phyloP scores from a whole-genome alignment of 345 rosid species.

The Euphorbia peplus region DNA sequence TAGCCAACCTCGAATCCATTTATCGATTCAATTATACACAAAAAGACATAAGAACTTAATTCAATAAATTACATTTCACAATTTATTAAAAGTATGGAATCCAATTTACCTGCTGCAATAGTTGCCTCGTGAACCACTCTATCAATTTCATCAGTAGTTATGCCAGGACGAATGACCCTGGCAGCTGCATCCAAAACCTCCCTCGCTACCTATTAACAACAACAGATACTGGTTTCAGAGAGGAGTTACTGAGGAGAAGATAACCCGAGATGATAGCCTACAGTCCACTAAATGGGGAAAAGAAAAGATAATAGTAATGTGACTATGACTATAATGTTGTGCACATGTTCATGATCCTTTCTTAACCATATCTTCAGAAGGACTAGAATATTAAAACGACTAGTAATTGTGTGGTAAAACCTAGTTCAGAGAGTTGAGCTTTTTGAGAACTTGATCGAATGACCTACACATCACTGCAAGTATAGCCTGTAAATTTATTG shows the following conservation, averaged over 20 bases:
- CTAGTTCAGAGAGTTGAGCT: background rate
- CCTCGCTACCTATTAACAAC: slow-evolving; percentile 59
- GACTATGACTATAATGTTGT: background rate
- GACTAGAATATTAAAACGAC: background rate
- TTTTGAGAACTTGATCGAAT: background rate
- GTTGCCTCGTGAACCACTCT: slow-evolving; percentile 88
- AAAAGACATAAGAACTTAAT: background rate
- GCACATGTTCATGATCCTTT: background rate
- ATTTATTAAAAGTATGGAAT: background rate
- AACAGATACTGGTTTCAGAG: background rate
- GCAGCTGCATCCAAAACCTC: slow-evolving; percentile 95
- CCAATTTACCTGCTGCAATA: slow-evolving; percentile 59
- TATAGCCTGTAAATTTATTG: background rate
- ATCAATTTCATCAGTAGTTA: slow-evolving; percentile 97
- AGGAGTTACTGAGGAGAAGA: background rate
- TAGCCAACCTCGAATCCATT: too few species aligned
- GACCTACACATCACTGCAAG: background rate
- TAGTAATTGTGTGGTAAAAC: background rate
- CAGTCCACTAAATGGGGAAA: background rate
- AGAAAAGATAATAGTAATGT: background rate
- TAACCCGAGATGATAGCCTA: background rate
- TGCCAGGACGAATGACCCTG: slow-evolving; percentile 66
- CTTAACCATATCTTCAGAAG: background rate
- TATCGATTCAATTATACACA: too few species aligned
- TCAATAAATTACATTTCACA: background rate